Base-by-base conservation (phyloP, 495 filamentous ascomycete genomes). In the Aspergillus steynii region DNA sequence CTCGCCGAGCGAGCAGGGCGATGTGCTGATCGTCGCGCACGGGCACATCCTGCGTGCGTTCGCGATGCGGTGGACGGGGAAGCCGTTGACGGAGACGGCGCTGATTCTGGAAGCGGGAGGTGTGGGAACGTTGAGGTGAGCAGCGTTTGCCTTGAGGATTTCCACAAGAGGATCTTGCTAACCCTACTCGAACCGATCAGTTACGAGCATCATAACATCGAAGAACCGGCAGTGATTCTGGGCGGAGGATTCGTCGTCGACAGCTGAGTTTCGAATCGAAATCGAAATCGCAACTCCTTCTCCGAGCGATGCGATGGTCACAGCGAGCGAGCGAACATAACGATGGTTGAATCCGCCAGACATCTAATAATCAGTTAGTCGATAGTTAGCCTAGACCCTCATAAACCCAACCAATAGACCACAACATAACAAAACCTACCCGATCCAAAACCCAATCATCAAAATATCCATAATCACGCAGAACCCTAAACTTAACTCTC, bases 41-140 rank as follows among this genome's bases (percentile, higher is more conserved):
- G 93, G 93, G 0, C 93, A 96, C 72, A 92, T 96, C 31, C 79
- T 96, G 32, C 82, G 93, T 29, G 92, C 92, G 0, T 96, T 97
- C 74, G 90, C 92, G 5, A 93, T 96, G 86, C 81, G 93, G 25
- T 97, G 93, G 93, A 81, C 86, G 0, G 82, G 83, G 0, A 87
- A 89, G 70, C 81, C 86, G 25, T 72, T 97, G 64, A 79, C 72
- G 9, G 77, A 80, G 46, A 82, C 81, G 1, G 68, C 80, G 32
- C 64, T 79, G 47, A 77, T 85, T 52, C 57, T 93, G 6, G 87
- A 91, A 69, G 92, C 93, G 2, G 93, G 93, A 28, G 92, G 92
- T 67, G 90, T 97, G 5, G 92, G 89, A 0, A 91, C 90, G 1
- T 73, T 97, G 65, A 93, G 84, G 84, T 86, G 71, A 66, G 80